Percentiles rank a stretch among this genome's conserved stretches.
phyloP scores from a whole-genome alignment of 129 eudicot species.

The Pulicaria dysenterica region DNA sequence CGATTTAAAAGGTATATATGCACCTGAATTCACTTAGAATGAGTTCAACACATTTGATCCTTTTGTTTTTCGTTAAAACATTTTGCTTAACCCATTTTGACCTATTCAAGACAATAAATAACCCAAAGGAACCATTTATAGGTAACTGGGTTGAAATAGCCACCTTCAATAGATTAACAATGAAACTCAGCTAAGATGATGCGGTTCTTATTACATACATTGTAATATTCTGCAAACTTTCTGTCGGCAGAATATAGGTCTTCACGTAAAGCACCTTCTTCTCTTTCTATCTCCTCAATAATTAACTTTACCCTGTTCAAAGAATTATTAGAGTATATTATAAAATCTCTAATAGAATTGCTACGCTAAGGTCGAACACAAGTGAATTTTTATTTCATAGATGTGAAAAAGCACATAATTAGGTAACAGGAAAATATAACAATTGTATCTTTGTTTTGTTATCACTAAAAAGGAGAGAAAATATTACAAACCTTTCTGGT shows the following conservation, averaged over 20 bases:
- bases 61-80: background rate
- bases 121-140: background rate
- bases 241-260: conserved; percentile 96
- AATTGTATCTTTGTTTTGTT: background rate
- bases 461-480: background rate
- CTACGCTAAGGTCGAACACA: background rate
- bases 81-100: background rate
- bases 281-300: conserved; percentile 97
- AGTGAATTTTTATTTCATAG: too few relatives aligned
- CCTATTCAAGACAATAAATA: background rate
- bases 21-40: background rate
- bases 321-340: background rate
- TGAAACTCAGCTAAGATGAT: background rate
- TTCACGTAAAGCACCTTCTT: conserved; percentile 86
- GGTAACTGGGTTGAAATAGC: background rate
- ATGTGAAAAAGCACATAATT: background rate
- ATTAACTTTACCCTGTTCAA: conserved; percentile 81
- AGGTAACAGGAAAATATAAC: background rate
- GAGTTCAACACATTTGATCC: background rate
- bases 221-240: conserved; percentile 96
- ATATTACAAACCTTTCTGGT: conserved; percentile 79
- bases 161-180: background rate
- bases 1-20: background rate
- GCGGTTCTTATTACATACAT: conserved; percentile 49
- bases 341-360: background rate